phyloP scores from a whole-genome alignment of 1,139 yeast species.

The Blastobotrys aristatus region DNA sequence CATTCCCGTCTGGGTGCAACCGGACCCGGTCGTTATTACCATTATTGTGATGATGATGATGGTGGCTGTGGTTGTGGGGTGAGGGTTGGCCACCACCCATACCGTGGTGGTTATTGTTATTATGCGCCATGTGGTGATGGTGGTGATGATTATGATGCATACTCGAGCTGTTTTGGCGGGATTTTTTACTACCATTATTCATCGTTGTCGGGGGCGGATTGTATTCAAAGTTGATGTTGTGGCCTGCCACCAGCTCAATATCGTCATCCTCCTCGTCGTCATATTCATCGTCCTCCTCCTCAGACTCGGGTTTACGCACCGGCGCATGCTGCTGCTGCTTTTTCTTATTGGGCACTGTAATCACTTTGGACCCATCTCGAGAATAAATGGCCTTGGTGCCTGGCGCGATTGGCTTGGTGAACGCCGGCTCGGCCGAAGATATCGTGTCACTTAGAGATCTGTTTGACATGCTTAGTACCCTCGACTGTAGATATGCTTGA shows the following conservation, averaged over 20 bases:
- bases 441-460: conserved; percentile 5
- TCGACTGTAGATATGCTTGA: too few species aligned
- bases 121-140: conserved; percentile 1
- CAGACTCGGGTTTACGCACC: neutral
- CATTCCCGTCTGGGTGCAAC: conserved; percentile 27
- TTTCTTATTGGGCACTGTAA: conserved; percentile 23
- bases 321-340: conserved; percentile 2
- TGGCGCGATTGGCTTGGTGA: conserved; percentile 22
- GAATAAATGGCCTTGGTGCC: conserved; percentile 27
- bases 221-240: conserved; percentile 58
- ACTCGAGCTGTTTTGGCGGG: neutral
- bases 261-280: conserved; percentile 21
- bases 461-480: too few species aligned
- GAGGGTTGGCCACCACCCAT: neutral
- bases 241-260: conserved; percentile 44
- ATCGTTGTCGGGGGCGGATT: neutral
- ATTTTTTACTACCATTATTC: neutral
- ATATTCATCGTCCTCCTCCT: conserved; percentile 1
- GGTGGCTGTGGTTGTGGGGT: conserved; percentile 3
- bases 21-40: conserved; percentile 13
- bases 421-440: conserved; percentile 26
- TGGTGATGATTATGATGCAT: neutral
- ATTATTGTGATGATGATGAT: neutral
- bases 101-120: neutral
- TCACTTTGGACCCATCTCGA: conserved; percentile 27